Evolutionary conservation across 768 basidiomycete species (phyloP).

Genomic region (Serendipita sp.): DNA sequence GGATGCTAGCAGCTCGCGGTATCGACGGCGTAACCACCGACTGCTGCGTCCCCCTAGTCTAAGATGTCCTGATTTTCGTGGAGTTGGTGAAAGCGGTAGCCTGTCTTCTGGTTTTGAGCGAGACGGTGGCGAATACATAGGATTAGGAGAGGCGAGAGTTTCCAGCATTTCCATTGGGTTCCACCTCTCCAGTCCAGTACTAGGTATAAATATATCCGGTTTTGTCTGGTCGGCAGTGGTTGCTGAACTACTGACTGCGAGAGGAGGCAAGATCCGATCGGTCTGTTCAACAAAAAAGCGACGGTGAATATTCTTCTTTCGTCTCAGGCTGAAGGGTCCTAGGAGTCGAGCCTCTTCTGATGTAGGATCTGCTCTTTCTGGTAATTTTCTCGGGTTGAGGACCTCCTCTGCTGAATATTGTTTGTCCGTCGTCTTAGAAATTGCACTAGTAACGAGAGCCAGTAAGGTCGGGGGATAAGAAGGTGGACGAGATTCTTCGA

Average conservation of each 20-base stretch:
- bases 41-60: not conserved
- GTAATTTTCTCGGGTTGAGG: slow-evolving; percentile 35
- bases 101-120: not conserved
- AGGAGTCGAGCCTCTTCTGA: slow-evolving; percentile 44
- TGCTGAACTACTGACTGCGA: slow-evolving; percentile 25
- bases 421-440: slow-evolving; percentile 29
- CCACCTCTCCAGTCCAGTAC: not conserved
- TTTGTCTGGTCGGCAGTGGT: slow-evolving; percentile 7
- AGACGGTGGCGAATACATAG: not conserved
- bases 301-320: slow-evolving; percentile 58
- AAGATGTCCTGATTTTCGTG: not conserved
- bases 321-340: slow-evolving; percentile 54
- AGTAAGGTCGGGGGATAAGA: slow-evolving; percentile 44
- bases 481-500: slow-evolving; percentile 45
- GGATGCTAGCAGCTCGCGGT: not conserved
- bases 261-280: slow-evolving; percentile 41
- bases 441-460: slow-evolving; percentile 40
- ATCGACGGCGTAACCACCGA: not conserved
- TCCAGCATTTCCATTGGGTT: not conserved
- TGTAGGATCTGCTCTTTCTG: slow-evolving; percentile 35
- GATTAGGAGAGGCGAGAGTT: not conserved
- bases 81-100: not conserved
- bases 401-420: slow-evolving; percentile 28
- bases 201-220: not conserved
- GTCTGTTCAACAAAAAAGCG: slow-evolving; percentile 41